phyloP scores from a whole-genome alignment of 2,329 filamentous ascomycete species.

The Simplicillium sp. region DNA sequence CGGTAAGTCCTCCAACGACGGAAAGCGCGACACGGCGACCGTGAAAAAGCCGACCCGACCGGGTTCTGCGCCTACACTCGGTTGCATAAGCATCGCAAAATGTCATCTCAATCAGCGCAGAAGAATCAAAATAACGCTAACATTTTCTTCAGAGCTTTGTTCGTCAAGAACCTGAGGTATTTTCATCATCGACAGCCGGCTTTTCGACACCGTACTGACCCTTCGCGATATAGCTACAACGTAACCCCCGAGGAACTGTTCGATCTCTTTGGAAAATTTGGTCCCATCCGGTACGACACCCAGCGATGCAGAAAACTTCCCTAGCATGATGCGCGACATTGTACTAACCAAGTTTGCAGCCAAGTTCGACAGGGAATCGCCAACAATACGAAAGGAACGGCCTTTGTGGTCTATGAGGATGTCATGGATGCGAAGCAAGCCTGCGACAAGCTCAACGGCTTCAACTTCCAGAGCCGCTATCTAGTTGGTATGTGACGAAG shows the following conservation, averaged over 20 bases:
- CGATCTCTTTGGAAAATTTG: constrained; percentile 97
- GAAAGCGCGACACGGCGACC: not conserved
- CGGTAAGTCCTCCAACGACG: constrained; percentile 44
- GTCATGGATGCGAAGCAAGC: constrained; percentile 98
- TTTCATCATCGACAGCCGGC: constrained; percentile 7
- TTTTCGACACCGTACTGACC: constrained; percentile 3
- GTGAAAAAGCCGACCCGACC: too few relatives aligned
- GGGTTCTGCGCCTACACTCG: not conserved
- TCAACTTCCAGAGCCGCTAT: constrained; percentile 99
- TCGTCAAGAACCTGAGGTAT: constrained; percentile 99
- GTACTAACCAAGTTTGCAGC: constrained; percentile 35
- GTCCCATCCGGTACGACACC: constrained; percentile 68
- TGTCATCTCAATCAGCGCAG: too few relatives aligned
- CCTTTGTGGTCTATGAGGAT: constrained; percentile 99
- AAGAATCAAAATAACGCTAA: constrained; percentile 17
- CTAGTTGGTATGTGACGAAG: constrained; percentile 76
- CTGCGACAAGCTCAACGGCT: constrained; percentile 99
- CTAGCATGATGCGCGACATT: constrained; percentile 7
- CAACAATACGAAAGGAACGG: constrained; percentile 94
- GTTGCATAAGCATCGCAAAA: not conserved
- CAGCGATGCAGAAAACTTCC: constrained; percentile 6
- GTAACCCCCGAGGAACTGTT: constrained; percentile 96
- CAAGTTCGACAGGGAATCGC: constrained; percentile 98
- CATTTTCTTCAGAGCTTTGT: constrained; percentile 69
- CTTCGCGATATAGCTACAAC: constrained; percentile 66